phyloP scores from a whole-genome alignment of 2,329 filamentous ascomycete genomes.

The Epichloe brachyelytri region DNA sequence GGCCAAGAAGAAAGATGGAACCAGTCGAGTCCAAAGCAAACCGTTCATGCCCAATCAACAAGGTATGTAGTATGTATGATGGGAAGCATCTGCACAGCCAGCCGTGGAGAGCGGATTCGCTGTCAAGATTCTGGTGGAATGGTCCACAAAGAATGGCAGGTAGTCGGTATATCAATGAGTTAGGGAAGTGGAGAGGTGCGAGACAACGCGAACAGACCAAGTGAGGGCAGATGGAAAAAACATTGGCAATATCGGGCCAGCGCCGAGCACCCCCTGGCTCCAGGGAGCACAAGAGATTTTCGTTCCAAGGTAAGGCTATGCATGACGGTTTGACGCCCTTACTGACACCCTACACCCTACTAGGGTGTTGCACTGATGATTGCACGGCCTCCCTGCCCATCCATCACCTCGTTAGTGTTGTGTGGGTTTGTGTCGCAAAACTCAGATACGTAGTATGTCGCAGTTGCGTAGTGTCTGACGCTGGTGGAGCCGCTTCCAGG shows the following conservation, averaged over 20 bases:
- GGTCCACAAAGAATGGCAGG: conserved; percentile 2
- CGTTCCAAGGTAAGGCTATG: not conserved
- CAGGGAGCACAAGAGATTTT: not conserved
- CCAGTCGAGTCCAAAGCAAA: not conserved
- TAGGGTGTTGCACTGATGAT: not conserved
- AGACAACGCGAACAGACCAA: not conserved
- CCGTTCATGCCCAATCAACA: conserved; percentile 1
- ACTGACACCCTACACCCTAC: not conserved
- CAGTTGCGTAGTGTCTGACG: not conserved
- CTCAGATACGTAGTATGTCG: not conserved
- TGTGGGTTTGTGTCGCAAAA: not conserved
- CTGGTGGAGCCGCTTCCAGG: not conserved
- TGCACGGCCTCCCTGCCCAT: not conserved
- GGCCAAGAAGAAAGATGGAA: not conserved
- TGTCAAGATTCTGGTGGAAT: not conserved
- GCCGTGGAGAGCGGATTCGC: conserved; percentile 1
- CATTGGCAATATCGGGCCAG: not conserved
- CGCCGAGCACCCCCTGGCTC: not conserved
- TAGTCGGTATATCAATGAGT: not conserved
- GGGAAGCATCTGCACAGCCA: not conserved
- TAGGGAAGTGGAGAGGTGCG: not conserved
- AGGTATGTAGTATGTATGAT: not conserved
- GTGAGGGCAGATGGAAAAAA: not conserved
- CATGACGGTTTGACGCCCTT: not conserved
- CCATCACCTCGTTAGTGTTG: no score